Conservation (phyloP, 352 stramenopile genomes). For the Phytophthora cactorum region DNA sequence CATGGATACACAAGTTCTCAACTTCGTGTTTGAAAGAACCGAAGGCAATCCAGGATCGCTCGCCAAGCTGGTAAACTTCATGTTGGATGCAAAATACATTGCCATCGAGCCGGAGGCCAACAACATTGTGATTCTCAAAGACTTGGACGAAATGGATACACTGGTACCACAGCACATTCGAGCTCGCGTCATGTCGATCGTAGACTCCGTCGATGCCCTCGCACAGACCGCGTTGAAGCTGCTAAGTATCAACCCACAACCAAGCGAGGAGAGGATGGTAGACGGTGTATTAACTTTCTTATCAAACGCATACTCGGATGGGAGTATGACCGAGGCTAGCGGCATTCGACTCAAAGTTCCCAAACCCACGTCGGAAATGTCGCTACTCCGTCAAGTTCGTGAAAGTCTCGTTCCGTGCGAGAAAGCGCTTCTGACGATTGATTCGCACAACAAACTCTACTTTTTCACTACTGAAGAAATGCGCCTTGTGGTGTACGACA, state of each 20-base stretch:
- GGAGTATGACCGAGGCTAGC: slow-evolving; percentile 35
- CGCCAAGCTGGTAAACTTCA: slow-evolving; percentile 72
- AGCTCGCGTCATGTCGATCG: slow-evolving; percentile 72
- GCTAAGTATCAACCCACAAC: slow-evolving; percentile 71
- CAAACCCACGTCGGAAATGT: slow-evolving; percentile 44
- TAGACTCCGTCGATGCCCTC: slow-evolving; percentile 57
- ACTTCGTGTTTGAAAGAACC: slow-evolving; percentile 73
- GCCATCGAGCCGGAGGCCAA: slow-evolving; percentile 51
- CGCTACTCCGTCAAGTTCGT: slow-evolving; percentile 59
- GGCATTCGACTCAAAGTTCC: slow-evolving; percentile 47
- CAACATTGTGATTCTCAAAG: slow-evolving; percentile 67
- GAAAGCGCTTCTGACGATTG: slow-evolving; percentile 52
- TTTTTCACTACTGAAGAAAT: slow-evolving; percentile 76
- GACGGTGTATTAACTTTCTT: slow-evolving; percentile 61
- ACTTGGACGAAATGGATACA: slow-evolving; percentile 81
- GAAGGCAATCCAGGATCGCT: slow-evolving; percentile 73
- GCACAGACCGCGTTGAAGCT: slow-evolving; percentile 72
- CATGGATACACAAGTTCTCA: slow-evolving; percentile 80
- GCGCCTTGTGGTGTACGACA: slow-evolving; percentile 60
- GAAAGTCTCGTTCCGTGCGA: slow-evolving; percentile 71
- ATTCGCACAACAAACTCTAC: slow-evolving; percentile 48
- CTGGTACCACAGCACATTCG: slow-evolving; percentile 75
- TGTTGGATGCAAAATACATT: slow-evolving; percentile 75
- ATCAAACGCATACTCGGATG: slow-evolving; percentile 40
- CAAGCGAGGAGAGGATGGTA: slow-evolving; percentile 63